These are phyloP conservation scores for Pythium myriotylum DNA, from an alignment of 352 stramenopile genomes.

Conservation along the genomic window DNA sequence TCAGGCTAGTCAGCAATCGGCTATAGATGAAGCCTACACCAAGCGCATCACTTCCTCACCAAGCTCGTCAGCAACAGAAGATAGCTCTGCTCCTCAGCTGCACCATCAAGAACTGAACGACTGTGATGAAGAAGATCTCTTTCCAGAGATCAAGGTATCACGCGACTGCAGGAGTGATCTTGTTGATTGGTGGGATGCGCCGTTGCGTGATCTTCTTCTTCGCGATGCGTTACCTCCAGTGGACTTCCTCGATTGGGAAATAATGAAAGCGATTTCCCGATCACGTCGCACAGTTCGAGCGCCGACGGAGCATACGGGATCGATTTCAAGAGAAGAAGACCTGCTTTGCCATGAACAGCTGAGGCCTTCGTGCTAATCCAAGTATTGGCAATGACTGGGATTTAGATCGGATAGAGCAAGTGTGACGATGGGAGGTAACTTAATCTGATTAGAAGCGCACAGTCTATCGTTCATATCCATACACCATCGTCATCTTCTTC, in stretches of 20 bases:
- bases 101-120: not conserved
- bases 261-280: slow-evolving; percentile 34
- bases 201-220: slow-evolving; percentile 43
- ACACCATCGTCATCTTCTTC: slow-evolving; percentile 46
- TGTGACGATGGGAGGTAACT: slow-evolving; percentile 8
- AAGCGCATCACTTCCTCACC: no score
- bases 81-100: no score
- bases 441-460: slow-evolving; percentile 4
- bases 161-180: slow-evolving; percentile 18
- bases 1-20: not conserved
- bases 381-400: no score
- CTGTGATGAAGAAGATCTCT: slow-evolving; percentile 31
- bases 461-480: slow-evolving; percentile 37
- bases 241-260: slow-evolving; percentile 52
- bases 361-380: not conserved
- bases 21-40: no score
- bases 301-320: no score
- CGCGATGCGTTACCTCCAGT: slow-evolving; percentile 38
- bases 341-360: slow-evolving; percentile 37
- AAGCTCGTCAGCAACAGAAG: no score
- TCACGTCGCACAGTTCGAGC: slow-evolving; percentile 7
- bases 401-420: not conserved
- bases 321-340: slow-evolving; percentile 17
- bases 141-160: slow-evolving; percentile 25
- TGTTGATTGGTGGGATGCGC: slow-evolving; percentile 55